Evolutionary conservation across 495 filamentous ascomycete genomes (phyloP).

Genomic region (Lindgomyces ingoldianus): DNA sequence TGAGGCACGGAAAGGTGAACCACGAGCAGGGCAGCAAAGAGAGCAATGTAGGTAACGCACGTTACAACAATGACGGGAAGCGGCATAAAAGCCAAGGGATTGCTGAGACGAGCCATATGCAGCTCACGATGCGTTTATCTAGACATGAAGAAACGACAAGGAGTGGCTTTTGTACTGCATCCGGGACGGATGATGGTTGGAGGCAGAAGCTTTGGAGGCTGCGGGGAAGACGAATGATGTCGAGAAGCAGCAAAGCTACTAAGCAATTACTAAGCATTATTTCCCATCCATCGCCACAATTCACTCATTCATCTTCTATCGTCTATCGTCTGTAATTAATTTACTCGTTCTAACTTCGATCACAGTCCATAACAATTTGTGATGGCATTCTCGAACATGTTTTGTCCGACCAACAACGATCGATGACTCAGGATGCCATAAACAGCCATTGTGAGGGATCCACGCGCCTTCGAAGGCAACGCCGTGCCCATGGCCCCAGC

Average conservation of each 20-base stretch:
- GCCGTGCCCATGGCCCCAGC: too few species aligned
- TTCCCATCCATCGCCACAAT: neutral
- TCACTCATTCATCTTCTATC: neutral
- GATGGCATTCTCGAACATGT: too few species aligned
- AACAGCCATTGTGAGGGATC: too few species aligned
- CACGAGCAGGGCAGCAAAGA: constrained; percentile 57
- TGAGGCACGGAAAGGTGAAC: constrained; percentile 74
- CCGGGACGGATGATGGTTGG: constrained; percentile 16
- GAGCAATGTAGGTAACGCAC: constrained; percentile 44
- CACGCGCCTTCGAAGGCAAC: too few species aligned
- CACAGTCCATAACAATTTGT: too few species aligned
- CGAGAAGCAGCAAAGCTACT: constrained; percentile 8
- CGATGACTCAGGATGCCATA: too few species aligned
- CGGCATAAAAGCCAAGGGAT: constrained; percentile 61
- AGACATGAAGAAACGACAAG: constrained; percentile 11
- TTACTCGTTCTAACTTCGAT: too few species aligned
- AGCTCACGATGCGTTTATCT: constrained; percentile 17
- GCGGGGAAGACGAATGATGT: constrained; percentile 25
- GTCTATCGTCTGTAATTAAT: too few species aligned
- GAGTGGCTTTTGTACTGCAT: neutral
- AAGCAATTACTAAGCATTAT: neutral
- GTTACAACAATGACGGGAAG: constrained; percentile 47
- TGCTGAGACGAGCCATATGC: constrained; percentile 40
- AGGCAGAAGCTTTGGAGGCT: constrained; percentile 22
- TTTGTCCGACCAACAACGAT: too few species aligned